Conservation (phyloP, 306 rosid genomes). For the Sicyos baderoa region DNA sequence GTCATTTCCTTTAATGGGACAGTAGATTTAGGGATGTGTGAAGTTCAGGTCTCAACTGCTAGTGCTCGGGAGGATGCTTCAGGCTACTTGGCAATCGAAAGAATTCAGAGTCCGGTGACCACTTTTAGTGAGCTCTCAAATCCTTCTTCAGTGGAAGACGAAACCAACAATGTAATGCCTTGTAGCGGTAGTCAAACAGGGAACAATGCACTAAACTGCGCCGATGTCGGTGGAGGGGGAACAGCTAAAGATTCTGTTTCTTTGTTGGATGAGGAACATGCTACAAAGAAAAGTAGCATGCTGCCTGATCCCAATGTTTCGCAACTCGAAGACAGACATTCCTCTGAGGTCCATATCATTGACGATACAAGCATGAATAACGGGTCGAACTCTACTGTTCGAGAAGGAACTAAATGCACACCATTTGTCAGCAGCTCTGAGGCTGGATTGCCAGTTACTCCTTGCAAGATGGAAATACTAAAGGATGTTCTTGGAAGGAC, state of each 20-base stretch:
- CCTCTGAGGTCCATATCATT: slow-evolving; percentile 41
- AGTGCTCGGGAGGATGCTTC: slow-evolving; percentile 45
- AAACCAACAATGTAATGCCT: slow-evolving; percentile 64
- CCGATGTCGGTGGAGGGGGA: slow-evolving; percentile 28
- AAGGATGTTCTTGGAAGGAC: slow-evolving; percentile 66
- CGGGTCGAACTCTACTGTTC: slow-evolving; percentile 43
- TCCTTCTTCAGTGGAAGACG: slow-evolving; percentile 94
- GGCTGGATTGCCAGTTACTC: slow-evolving; percentile 57
- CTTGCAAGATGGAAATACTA: slow-evolving; percentile 59
- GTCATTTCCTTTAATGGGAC: slow-evolving; percentile 36
- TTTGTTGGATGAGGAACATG: slow-evolving; percentile 48
- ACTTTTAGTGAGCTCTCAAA: slow-evolving; percentile 85
- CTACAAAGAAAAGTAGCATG: slow-evolving; percentile 25
- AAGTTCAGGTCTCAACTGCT: slow-evolving; percentile 54
- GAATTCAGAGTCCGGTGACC: slow-evolving; percentile 82
- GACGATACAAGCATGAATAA: slow-evolving; percentile 56
- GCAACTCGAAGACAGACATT: slow-evolving; percentile 41
- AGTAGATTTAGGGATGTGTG: slow-evolving; percentile 34
- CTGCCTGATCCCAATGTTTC: slow-evolving; percentile 36
- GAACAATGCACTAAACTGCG: slow-evolving; percentile 40
- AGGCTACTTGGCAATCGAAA: slow-evolving; percentile 49
- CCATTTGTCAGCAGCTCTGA: slow-evolving; percentile 46
- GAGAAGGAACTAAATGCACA: slow-evolving; percentile 51
- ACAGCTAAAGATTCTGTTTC: slow-evolving; percentile 39
- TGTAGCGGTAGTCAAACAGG: slow-evolving; percentile 48